Evolutionary conservation across 768 basidiomycete species (phyloP).

Genomic region (Cubamyces sp.): DNA sequence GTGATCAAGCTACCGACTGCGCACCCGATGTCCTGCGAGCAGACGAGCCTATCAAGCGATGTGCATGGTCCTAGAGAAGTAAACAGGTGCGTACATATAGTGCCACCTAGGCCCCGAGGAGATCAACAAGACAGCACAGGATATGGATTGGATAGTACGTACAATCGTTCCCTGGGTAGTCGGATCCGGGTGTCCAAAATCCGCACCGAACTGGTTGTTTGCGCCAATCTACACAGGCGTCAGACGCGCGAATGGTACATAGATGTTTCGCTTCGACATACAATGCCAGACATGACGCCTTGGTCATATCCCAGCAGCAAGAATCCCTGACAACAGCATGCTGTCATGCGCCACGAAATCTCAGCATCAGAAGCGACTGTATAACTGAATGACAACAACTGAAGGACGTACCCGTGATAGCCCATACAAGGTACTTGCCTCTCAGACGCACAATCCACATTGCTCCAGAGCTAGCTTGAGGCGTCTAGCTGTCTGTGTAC

Average conservation of each 20-base stretch:
- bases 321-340: slow-evolving; percentile 47
- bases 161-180: slow-evolving; percentile 46
- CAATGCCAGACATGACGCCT: slow-evolving; percentile 48
- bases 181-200: slow-evolving; percentile 42
- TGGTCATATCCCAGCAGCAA: slow-evolving; percentile 44
- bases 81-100: slow-evolving; percentile 37
- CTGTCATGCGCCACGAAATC: slow-evolving; percentile 25
- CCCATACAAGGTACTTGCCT: slow-evolving; percentile 45
- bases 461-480: background rate
- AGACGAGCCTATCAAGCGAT: background rate
- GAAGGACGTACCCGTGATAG: slow-evolving; percentile 40
- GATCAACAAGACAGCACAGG: background rate
- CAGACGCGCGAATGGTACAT: background rate
- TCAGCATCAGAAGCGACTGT: background rate
- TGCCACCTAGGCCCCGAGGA: slow-evolving; percentile 28
- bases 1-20: slow-evolving; percentile 42
- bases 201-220: slow-evolving; percentile 45
- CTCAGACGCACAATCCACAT: slow-evolving; percentile 44
- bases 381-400: background rate
- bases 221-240: slow-evolving; percentile 39
- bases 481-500: background rate
- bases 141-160: slow-evolving; percentile 13
- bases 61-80: background rate
- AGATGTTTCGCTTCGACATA: slow-evolving; percentile 17
- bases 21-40: slow-evolving; percentile 43